Conservation (phyloP, 306 rosid species). For the Begonia peltatifolia region DNA sequence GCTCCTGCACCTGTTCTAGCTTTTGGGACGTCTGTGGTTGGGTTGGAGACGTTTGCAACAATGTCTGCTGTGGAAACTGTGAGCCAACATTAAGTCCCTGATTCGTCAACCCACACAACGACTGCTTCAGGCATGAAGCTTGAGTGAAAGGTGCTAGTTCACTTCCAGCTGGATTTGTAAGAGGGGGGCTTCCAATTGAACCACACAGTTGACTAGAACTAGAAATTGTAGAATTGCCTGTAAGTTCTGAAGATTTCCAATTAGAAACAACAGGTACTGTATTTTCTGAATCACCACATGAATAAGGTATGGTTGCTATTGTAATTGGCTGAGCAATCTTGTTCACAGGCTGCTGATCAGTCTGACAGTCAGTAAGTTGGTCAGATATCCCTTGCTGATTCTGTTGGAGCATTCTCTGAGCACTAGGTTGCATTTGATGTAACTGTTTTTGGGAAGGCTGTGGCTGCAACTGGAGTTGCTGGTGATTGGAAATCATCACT, state of each 20-base stretch:
- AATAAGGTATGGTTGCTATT: constrained; percentile 33
- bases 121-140: constrained; percentile 48
- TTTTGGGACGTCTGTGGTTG: constrained; percentile 40
- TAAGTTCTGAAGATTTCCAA: constrained; percentile 58
- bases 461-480: constrained; percentile 13
- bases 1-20: constrained; percentile 5
- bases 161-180: constrained; percentile 40
- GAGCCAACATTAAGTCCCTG: constrained; percentile 59
- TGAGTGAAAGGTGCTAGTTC: constrained; percentile 38
- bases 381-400: constrained; percentile 46
- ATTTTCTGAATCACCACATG: constrained; percentile 34
- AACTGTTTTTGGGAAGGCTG: constrained; percentile 51
- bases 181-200: constrained; percentile 41
- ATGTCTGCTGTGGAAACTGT: constrained; percentile 53
- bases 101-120: constrained; percentile 43
- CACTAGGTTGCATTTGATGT: constrained; percentile 47
- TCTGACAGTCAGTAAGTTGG: constrained; percentile 35
- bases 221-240: constrained; percentile 32
- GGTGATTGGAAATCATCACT: constrained; percentile 36
- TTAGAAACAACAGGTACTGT: constrained; percentile 36
- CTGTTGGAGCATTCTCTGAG: constrained; percentile 51
- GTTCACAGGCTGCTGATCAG: constrained; percentile 47
- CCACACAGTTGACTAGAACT: constrained; percentile 33
- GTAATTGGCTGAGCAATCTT: constrained; percentile 33
- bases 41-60: constrained; percentile 36